phyloP scores from a whole-genome alignment of 768 basidiomycete genomes.

The Lentinula edodes region DNA sequence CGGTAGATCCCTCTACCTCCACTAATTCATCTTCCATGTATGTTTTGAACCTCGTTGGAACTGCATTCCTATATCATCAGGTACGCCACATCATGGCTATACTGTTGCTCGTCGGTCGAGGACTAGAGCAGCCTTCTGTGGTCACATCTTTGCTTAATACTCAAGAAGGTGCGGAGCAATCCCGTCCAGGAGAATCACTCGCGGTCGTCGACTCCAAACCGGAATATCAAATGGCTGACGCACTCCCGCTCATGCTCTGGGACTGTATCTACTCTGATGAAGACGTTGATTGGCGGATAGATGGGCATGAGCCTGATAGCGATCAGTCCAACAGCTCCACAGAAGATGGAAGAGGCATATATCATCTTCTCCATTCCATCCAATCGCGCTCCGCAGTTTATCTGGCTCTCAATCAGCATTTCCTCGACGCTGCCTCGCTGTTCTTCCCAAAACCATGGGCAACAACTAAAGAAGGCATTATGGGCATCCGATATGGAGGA shows the following conservation, averaged over 20 bases:
- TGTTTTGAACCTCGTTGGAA: conserved; percentile 82
- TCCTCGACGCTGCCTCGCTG: conserved; percentile 47
- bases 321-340: conserved; percentile 14
- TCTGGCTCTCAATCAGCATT: conserved; percentile 59
- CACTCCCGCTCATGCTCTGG: conserved; percentile 88
- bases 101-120: conserved; percentile 81
- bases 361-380: conserved; percentile 48
- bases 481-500: conserved; percentile 10
- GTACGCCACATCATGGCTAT: conserved; percentile 92
- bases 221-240: conserved; percentile 91
- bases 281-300: conserved; percentile 70
- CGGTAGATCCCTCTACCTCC: conserved; percentile 24
- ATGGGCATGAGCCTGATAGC: conserved; percentile 30
- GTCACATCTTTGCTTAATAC: conserved; percentile 73
- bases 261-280: conserved; percentile 70
- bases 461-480: conserved; percentile 18
- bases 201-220: conserved; percentile 70
- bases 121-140: conserved; percentile 69
- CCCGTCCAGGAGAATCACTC: conserved; percentile 27
- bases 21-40: conserved; percentile 30
- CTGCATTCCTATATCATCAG: conserved; percentile 92
- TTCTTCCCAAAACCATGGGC: conserved; percentile 34
- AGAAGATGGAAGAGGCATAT: conserved; percentile 25
- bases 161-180: conserved; percentile 36
- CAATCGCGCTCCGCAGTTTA: conserved; percentile 60